Evolutionary conservation across 495 filamentous ascomycete species (phyloP), one percentile per base, ranked within the genome.

Genomic region (Cercophora samala): DNA sequence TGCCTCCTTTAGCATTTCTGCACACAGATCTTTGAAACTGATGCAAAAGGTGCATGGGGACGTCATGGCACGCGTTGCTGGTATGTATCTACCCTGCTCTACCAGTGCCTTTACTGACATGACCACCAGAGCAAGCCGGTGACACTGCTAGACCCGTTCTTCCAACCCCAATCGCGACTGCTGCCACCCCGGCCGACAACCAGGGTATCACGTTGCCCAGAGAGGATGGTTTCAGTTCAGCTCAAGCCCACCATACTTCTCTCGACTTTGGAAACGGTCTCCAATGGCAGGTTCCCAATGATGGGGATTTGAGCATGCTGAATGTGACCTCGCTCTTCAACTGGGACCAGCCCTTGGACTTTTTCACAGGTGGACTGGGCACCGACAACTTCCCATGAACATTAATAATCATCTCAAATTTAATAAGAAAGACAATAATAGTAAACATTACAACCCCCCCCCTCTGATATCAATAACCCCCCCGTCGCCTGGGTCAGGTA

Each of bases 1-100:
- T 23, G 60, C 70, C 3, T 68, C 68, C 23, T 72, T 72, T 46
- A 72, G 70, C 22, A 68, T 72, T 23, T 72, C 70, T 3, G 68
- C 70, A 0, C 62, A 72, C 21, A 46, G 65, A 21, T 72, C 65
- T 3, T 29, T 72, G 9, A 62, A 61, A 21, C 52, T 69, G 1
- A 58, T 72, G 11, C 70, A 66, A 17, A 69, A 65, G 62, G 67
- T 72, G 1, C 70, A 69, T 23, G 67, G 60, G 0, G 68, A 72
- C 46, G 65, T 69, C 51, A 68, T 72, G 58, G 59, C 70, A 17
- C 64, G 62, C 3, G 61, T 68, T 23, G 64, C 37, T 5, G 64
- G 64, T 56, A 56, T 23, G 53, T 56, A 21, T 19, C 53, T 54
- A 8, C 15, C 18, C 15, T 23, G 37, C 8, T 56, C 3, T 56